Evolutionary conservation across 192 early-diverging fungal species (phyloP), one percentile per base, ranked within the genome.

Genomic region (Coemansia sp.): DNA sequence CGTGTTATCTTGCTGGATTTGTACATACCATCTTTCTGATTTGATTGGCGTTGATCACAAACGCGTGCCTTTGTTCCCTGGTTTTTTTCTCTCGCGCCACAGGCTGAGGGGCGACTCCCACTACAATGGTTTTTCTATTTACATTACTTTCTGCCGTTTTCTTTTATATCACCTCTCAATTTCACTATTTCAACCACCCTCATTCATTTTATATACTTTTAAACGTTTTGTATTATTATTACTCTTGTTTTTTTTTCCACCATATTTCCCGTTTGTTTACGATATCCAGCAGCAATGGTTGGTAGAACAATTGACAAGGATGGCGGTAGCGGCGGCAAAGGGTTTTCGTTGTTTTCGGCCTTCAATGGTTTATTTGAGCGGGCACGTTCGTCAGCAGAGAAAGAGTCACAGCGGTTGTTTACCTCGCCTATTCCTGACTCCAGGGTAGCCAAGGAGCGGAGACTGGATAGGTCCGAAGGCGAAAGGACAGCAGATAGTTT

Each of bases 341-440:
- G 74, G 53, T 81, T 76, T 39, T 81, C 71, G 15, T 43, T 81
- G 44, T 74, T 81, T 38, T 70, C 74, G 7, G 79, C 79, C 2
- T 60, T 81, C 6, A 76, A 76, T 58, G 74, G 79, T 27, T 68
- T 81, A 12, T 71, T 76, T 55, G 79, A 81, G 57, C 79, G 79
- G 1, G 79, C 79, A 24, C 73, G 79, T 44, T 73, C 68, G 13
- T 81, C 79, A 29, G 79, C 79, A 29, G 79, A 81, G 43, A 72
- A 72, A 41, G 79, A 81, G 68, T 70, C 79, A 13, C 74, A 76
- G 44, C 63, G 74, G 27, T 64, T 81, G 41, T 81, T 81, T 31
- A 69, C 73, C 0, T 57, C 61, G 22, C 75, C 66, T 7, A 16
- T 36, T 5, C 53, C 53, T 15, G 46, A 20, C 50, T 29, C 70